Conservation (phyloP, 2,329 filamentous ascomycete species). For the Claviceps lovelessii region DNA sequence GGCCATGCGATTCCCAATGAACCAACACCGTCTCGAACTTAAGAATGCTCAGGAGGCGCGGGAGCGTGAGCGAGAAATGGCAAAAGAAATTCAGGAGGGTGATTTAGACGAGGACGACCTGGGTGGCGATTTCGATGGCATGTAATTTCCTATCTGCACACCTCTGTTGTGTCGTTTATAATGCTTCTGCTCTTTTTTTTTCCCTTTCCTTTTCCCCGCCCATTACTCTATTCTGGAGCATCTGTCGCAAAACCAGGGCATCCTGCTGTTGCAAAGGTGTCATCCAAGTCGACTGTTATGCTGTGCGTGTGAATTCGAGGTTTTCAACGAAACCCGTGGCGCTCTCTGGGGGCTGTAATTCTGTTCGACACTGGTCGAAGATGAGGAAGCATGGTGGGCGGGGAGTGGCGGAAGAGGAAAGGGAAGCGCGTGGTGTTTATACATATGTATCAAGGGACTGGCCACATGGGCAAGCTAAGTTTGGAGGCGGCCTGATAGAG, state of each 20-base stretch:
- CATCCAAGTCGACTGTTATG: not conserved
- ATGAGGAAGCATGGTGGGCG: not conserved
- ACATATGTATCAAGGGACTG: not conserved
- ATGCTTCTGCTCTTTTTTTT: conserved; percentile 1
- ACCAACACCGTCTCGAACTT: conserved; percentile 90
- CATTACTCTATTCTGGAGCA: not conserved
- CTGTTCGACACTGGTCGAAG: not conserved
- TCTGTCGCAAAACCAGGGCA: not conserved
- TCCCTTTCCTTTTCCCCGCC: not conserved
- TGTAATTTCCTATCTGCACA: conserved; percentile 37
- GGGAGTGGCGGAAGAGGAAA: not conserved
- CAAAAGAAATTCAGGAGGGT: conserved; percentile 96
- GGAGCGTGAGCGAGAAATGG: conserved; percentile 89
- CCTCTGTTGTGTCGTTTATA: conserved; percentile 6
- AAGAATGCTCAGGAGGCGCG: conserved; percentile 98
- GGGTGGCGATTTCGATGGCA: conserved; percentile 87
- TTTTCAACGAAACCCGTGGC: not conserved
- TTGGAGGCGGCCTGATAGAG: not conserved
- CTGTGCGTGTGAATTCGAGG: not conserved
- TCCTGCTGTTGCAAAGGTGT: not conserved
- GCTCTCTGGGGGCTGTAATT: not conserved
- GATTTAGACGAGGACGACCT: conserved; percentile 95
- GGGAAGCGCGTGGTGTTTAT: not conserved
- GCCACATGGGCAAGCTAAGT: too few species aligned
- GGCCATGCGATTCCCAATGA: conserved; percentile 99